Evolutionary conservation across 2,329 filamentous ascomycete genomes (phyloP), one percentile per base, ranked within the genome.

Genomic region (Xylaria hypoxylon): DNA sequence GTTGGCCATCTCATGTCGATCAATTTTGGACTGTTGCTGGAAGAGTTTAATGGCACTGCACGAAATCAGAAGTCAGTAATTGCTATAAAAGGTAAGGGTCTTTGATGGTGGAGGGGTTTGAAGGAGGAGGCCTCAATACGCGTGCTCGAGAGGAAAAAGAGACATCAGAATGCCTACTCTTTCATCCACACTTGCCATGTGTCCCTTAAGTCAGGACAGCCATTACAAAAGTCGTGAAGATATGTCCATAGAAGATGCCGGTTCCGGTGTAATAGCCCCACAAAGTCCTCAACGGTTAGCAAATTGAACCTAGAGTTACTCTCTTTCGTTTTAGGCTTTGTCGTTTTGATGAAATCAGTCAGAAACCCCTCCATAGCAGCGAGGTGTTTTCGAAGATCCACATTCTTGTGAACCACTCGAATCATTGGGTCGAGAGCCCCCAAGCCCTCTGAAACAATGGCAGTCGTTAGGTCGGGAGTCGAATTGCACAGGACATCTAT

Each of bases 391-490:
- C 87, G 87, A 5, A 95, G 83, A 73, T 94, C 90, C 26, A 94
- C 85, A 2, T 86, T 86, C 60, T 91, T 86, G 75, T 95, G 92
- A 6, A 94, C 82, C 2, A 84, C 81, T 24, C 92, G 85, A 62
- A 96, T 92, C 65, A 94, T 88, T 0, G 91, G 91, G 59, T 94
- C 92, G 70, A 92, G 92, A 1, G 90, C 89, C 0, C 84, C 81
- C 5, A 94, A 86, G 0, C 84, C 78, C 64, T 93, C 90, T 33
- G 86, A 85, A 53, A 94, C 80, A 0, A 87, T 84, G 8, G 87
- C 84, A 0, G 92, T 94, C n/a, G 94, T 83, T 10, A 91, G 83
- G 72, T 95, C 92, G 0, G 92, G 92, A 26, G 84, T 87, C 51
- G 87, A 84, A 15, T 87, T 86, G 77, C 92, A 95, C 15, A 94